These are phyloP conservation scores for Termitomyces sp. DNA, from an alignment of 768 basidiomycete species.

Conservation along the genomic window DNA sequence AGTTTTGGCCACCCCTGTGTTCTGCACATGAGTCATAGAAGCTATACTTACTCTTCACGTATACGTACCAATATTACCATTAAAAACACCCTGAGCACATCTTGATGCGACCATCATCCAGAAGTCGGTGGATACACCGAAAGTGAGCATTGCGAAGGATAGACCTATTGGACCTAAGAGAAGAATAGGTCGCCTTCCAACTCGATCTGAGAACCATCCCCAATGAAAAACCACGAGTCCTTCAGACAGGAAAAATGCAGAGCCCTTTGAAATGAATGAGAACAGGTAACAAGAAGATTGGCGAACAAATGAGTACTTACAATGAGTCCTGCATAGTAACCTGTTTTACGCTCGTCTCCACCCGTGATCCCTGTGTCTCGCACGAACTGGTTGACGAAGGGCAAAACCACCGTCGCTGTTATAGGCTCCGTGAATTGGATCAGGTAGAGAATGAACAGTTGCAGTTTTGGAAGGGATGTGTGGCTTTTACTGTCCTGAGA, in stretches of 20 bases:
- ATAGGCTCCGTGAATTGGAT: conserved; percentile 41
- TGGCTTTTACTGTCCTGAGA: neutral
- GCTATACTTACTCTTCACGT: conserved; percentile 12
- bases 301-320: conserved; percentile 18
- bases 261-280: conserved; percentile 22
- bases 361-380: conserved; percentile 37
- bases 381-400: conserved; percentile 42
- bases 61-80: conserved; percentile 26
- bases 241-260: conserved; percentile 31
- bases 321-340: conserved; percentile 46
- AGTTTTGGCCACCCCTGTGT: conserved; percentile 37
- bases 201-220: conserved; percentile 30
- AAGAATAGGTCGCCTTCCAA: conserved; percentile 29
- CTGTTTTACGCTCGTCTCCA: conserved; percentile 39
- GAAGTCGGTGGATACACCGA: conserved; percentile 28
- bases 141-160: conserved; percentile 25
- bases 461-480: conserved; percentile 36
- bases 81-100: conserved; percentile 13
- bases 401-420: conserved; percentile 39
- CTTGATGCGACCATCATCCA: conserved; percentile 13
- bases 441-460: conserved; percentile 31
- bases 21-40: neutral
- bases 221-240: conserved; percentile 25
- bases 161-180: conserved; percentile 29
- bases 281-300: neutral